A percentile compares a stretch with the other conserved stretches of the same genome.
Evolutionary conservation across 2,329 filamentous ascomycete species (phyloP).

Genomic region (Cephalotrichum gorgonifer): DNA sequence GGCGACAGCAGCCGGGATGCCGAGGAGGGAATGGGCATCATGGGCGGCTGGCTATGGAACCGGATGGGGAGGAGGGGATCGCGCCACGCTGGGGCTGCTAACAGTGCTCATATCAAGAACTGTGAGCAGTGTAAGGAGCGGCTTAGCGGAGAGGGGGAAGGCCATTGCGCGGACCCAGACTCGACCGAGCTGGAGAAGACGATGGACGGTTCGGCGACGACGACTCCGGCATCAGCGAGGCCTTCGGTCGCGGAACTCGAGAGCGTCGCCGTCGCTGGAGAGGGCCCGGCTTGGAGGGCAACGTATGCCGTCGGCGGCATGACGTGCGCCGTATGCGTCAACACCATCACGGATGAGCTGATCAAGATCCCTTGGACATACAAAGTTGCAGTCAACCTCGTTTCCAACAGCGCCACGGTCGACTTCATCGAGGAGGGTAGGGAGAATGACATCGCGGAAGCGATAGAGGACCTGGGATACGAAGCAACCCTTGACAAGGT

Average conservation of each 20-base stretch:
- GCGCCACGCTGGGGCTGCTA: background rate
- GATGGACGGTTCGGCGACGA: background rate
- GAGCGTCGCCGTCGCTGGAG: slow-evolving; percentile 1
- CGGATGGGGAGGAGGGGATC: background rate
- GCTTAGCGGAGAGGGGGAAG: background rate
- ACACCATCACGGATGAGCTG: slow-evolving; percentile 50
- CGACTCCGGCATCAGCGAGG: background rate
- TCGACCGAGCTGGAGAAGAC: background rate
- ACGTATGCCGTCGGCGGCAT: slow-evolving; percentile 58
- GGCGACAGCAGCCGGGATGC: slow-evolving; percentile 14
- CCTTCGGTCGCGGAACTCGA: slow-evolving; percentile 5
- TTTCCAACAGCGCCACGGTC: slow-evolving; percentile 56
- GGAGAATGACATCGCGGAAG: slow-evolving; percentile 25
- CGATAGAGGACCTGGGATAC: slow-evolving; percentile 55
- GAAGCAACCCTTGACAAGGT: slow-evolving; percentile 47
- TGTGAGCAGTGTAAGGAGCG: slow-evolving; percentile 22
- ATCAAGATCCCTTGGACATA: slow-evolving; percentile 45
- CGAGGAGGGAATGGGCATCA: slow-evolving; percentile 11
- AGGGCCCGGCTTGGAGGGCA: slow-evolving; percentile 30
- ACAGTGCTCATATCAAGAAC: slow-evolving; percentile 22
- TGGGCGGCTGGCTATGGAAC: slow-evolving; percentile 20
- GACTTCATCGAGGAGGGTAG: slow-evolving; percentile 32
- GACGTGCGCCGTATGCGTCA: slow-evolving; percentile 62
- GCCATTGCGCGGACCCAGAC: background rate
- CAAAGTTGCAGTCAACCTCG: slow-evolving; percentile 50